These are phyloP conservation scores for Cucurbita ficifolia DNA, from an alignment of 306 rosid genomes.

Conservation along the genomic window DNA sequence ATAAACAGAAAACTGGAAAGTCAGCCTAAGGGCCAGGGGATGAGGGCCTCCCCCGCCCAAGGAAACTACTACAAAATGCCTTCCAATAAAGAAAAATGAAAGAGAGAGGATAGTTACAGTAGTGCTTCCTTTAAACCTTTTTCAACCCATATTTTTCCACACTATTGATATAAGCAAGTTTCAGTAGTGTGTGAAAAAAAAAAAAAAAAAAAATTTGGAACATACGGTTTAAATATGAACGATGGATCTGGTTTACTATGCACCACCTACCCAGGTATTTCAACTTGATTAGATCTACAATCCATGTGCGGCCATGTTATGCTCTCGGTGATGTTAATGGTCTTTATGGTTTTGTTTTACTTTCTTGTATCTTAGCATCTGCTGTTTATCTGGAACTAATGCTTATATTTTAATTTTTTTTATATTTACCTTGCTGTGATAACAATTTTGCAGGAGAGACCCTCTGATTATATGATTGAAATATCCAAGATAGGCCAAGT, in stretches of 20 bases:
- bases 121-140: background rate
- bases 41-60: too few relatives aligned
- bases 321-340: background rate
- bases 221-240: background rate
- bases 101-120: too few relatives aligned
- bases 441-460: constrained; percentile 45
- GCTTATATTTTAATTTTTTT: background rate
- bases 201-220: background rate
- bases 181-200: background rate
- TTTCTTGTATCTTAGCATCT: constrained; percentile 4
- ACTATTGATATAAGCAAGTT: background rate
- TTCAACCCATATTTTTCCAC: background rate
- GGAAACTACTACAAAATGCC: too few relatives aligned
- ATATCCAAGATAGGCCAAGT: constrained; percentile 61
- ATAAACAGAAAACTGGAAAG: too few relatives aligned
- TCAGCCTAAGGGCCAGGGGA: too few relatives aligned
- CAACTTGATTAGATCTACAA: background rate
- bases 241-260: background rate
- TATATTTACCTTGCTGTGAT: constrained; percentile 11
- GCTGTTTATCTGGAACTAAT: background rate
- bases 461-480: constrained; percentile 75
- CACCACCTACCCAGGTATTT: background rate
- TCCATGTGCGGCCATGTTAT: background rate
- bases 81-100: too few relatives aligned
- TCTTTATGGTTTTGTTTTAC: background rate